phyloP scores from a whole-genome alignment of 1,284 basidiomycete species.

The Sanghuangporus weigelae region DNA sequence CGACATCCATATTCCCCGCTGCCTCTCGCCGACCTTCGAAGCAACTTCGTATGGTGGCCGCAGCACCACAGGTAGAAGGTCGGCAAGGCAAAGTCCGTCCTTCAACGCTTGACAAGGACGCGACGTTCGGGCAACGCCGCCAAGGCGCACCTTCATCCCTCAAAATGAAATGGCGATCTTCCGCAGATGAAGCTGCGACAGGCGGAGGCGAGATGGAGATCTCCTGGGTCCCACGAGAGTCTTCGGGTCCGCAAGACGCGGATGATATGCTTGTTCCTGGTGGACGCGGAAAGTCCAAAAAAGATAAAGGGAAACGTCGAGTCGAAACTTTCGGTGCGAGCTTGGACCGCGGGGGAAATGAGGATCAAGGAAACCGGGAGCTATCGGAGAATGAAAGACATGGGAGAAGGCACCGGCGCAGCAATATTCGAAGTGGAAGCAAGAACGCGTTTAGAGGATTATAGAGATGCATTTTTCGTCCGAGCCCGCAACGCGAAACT shows the following conservation, averaged over 20 bases:
- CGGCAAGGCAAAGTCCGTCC: neutral
- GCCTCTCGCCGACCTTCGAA: constrained; percentile 42
- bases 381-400: constrained; percentile 58
- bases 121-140: constrained; percentile 68
- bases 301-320: constrained; percentile 47
- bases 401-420: constrained; percentile 68
- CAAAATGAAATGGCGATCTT: constrained; percentile 17
- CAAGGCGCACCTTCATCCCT: constrained; percentile 24
- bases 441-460: constrained; percentile 71
- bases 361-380: constrained; percentile 55
- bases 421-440: constrained; percentile 77
- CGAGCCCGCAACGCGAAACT: too few species aligned
- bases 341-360: constrained; percentile 69
- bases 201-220: constrained; percentile 52
- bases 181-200: constrained; percentile 37
- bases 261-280: constrained; percentile 30
- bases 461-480: constrained; percentile 13
- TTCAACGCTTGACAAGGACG: constrained; percentile 25
- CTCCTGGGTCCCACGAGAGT: constrained; percentile 49
- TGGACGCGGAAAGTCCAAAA: constrained; percentile 30
- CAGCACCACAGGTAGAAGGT: constrained; percentile 29
- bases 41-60: constrained; percentile 30
- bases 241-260: constrained; percentile 25
- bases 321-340: constrained; percentile 81
- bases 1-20: constrained; percentile 52